A percentile compares a stretch with the other conserved stretches of the same genome.
Conservation (phyloP, 805 yeast genomes). For the Lachancea cidri region DNA sequence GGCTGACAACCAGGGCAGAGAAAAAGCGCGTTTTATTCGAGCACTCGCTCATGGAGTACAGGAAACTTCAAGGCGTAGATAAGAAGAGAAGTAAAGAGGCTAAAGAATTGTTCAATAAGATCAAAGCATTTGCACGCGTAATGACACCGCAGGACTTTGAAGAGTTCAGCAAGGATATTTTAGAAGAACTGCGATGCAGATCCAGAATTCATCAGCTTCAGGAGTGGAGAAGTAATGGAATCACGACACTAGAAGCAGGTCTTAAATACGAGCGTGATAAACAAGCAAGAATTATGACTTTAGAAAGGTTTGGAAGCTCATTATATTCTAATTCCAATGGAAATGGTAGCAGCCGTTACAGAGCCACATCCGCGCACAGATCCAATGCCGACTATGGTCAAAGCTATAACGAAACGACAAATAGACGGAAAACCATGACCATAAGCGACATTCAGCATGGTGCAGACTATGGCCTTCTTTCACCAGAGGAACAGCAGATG, state of each 20-base stretch:
- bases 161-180: constrained; percentile 62
- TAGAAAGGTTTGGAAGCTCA: constrained; percentile 46
- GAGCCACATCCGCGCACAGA: constrained; percentile 27
- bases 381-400: constrained; percentile 24
- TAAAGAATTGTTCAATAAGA: constrained; percentile 67
- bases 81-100: constrained; percentile 87
- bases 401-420: constrained; percentile 22
- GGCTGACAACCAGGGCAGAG: constrained; percentile 89
- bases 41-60: constrained; percentile 77
- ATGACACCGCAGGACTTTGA: constrained; percentile 80
- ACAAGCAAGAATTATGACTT: constrained; percentile 54
- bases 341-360: constrained; percentile 22
- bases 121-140: constrained; percentile 77
- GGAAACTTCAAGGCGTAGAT: constrained; percentile 74
- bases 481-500: constrained; percentile 81
- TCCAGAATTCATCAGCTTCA: constrained; percentile 84
- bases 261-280: constrained; percentile 84
- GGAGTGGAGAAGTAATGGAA: constrained; percentile 88
- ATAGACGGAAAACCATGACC: constrained; percentile 40
- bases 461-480: constrained; percentile 74
- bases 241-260: constrained; percentile 79
- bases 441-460: constrained; percentile 71
- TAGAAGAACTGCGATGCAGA: constrained; percentile 74
- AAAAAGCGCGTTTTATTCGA: constrained; percentile 76
- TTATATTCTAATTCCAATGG: constrained; percentile 22